Evolutionary conservation across 2,329 filamentous ascomycete genomes (phyloP).

Genomic region (Waltergamsia citrina): DNA sequence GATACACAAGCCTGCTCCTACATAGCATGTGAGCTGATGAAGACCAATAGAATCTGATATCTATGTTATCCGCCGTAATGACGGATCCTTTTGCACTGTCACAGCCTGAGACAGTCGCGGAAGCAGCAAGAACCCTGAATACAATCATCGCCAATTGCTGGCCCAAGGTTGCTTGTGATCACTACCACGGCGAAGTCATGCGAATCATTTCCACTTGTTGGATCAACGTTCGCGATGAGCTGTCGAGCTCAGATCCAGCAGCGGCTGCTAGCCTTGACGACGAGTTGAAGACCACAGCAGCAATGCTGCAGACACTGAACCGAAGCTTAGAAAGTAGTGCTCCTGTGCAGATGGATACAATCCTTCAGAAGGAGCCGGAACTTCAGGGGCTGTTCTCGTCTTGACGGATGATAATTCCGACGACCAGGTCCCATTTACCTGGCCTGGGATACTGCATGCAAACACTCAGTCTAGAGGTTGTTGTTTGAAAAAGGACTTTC

Average conservation of each 20-base stretch:
- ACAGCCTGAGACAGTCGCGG: slow-evolving; percentile 40
- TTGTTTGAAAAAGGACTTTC: slow-evolving; percentile 96
- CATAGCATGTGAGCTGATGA: too few species aligned
- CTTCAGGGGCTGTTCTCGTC: slow-evolving; percentile 11
- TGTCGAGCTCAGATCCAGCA: not conserved
- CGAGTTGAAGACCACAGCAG: slow-evolving; percentile 21
- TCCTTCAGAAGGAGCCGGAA: slow-evolving; percentile 9
- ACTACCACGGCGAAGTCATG: slow-evolving; percentile 55
- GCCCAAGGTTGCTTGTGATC: slow-evolving; percentile 49
- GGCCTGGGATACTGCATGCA: not conserved
- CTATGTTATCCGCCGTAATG: slow-evolving; percentile 55
- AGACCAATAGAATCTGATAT: slow-evolving; percentile 48
- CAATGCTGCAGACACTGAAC: slow-evolving; percentile 19
- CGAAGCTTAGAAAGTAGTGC: too few species aligned
- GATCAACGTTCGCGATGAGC: slow-evolving; percentile 40
- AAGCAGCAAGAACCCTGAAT: slow-evolving; percentile 44
- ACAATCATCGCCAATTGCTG: slow-evolving; percentile 54
- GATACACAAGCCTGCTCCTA: too few species aligned
- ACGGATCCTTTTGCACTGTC: slow-evolving; percentile 57
- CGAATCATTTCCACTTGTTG: slow-evolving; percentile 54
- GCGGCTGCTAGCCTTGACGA: slow-evolving; percentile 14
- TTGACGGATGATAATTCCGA: not conserved
- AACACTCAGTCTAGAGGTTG: slow-evolving; percentile 47
- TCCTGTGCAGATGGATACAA: slow-evolving; percentile 1
- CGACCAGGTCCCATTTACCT: too few species aligned